These are phyloP conservation scores for Pichia manshurica DNA, from an alignment of 805 yeast species.

Conservation along the genomic window DNA sequence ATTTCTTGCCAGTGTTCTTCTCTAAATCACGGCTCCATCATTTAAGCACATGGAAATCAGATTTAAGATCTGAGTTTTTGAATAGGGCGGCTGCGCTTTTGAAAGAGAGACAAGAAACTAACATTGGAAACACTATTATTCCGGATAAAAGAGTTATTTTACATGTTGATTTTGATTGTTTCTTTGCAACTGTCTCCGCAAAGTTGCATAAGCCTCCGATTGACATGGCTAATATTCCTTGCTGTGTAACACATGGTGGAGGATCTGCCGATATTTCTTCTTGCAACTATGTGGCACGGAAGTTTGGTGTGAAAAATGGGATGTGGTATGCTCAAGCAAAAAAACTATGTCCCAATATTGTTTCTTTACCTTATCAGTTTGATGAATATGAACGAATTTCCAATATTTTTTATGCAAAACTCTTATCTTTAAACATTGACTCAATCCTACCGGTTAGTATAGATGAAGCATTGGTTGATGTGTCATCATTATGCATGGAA, in stretches of 20 bases:
- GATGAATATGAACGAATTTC: conserved; percentile 65
- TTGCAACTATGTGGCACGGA: conserved; percentile 83
- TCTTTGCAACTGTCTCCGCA: conserved; percentile 83
- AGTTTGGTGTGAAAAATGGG: conserved; percentile 76
- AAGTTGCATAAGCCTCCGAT: conserved; percentile 44
- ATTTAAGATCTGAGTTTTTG: conserved; percentile 57
- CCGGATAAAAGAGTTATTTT: conserved; percentile 36
- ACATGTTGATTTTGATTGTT: conserved; percentile 91
- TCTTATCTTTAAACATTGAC: conserved; percentile 39
- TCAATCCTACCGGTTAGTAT: conserved; percentile 79
- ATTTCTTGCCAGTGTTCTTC: conserved; percentile 66
- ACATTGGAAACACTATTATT: neutral
- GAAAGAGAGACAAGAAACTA: conserved; percentile 6
- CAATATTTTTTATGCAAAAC: conserved; percentile 52
- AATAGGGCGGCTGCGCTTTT: conserved; percentile 35
- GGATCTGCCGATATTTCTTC: conserved; percentile 77
- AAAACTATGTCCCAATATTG: conserved; percentile 53
- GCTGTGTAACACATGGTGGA: conserved; percentile 60
- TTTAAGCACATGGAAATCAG: conserved; percentile 80
- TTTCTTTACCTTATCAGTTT: conserved; percentile 67
- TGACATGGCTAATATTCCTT: conserved; percentile 45
- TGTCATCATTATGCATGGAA: conserved; percentile 28
- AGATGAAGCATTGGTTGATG: conserved; percentile 84
- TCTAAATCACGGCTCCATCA: conserved; percentile 83
- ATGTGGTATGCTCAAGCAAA: conserved; percentile 80